phyloP scores from a whole-genome alignment of 495 filamentous ascomycete species.

The Podospora tetraspora region DNA sequence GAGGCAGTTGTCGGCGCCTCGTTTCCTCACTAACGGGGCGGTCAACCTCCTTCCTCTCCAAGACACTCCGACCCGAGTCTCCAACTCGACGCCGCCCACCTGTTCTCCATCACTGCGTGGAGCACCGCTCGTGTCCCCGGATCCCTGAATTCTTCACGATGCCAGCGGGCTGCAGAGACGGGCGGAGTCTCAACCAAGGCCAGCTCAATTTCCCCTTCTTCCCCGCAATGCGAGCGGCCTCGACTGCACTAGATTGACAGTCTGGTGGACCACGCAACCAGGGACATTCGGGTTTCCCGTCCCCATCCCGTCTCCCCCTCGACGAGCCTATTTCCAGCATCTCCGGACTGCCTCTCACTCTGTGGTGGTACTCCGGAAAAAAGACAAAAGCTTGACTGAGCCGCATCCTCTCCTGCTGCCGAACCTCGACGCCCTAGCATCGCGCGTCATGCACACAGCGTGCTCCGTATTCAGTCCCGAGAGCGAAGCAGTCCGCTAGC shows the following conservation, averaged over 20 bases:
- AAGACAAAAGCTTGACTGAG: not conserved
- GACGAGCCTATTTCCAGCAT: not conserved
- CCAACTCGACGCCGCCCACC: not conserved
- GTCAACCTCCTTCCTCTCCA: not conserved
- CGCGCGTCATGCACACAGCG: not conserved
- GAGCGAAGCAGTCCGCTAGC: not conserved
- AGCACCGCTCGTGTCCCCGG: not conserved
- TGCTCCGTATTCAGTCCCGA: not conserved
- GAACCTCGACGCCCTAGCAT: not conserved
- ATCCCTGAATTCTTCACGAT: not conserved
- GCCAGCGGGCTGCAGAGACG: not conserved
- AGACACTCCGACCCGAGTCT: not conserved
- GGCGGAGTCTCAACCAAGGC: not conserved
- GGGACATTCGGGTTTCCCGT: not conserved
- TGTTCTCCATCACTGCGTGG: not conserved
- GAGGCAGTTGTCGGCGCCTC: not conserved
- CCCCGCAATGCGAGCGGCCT: not conserved
- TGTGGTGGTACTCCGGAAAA: not conserved
- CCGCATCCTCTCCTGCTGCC: not conserved
- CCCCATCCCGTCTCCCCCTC: not conserved
- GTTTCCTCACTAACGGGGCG: not conserved
- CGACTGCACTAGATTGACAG: not conserved
- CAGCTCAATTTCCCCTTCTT: not conserved
- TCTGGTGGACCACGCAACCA: not conserved
- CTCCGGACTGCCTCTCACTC: not conserved